Base-by-base conservation (phyloP, 2,329 filamentous ascomycete species). In the Xylariaceae sp. region DNA sequence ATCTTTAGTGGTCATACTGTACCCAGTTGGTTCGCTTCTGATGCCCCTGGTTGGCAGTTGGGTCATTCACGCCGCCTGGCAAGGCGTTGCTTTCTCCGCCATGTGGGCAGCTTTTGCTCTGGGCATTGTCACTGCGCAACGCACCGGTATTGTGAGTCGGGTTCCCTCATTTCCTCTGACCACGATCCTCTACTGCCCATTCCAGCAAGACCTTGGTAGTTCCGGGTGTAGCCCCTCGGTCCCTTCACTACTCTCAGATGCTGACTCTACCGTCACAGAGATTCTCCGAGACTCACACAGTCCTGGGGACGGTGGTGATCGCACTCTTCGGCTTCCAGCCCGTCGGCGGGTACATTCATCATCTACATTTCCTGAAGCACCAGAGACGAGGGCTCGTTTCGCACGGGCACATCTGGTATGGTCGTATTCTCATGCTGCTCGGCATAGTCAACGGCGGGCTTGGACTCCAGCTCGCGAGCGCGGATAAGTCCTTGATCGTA, bases 371-470 rank as follows among this genome's bases (percentile, higher is more conserved):
- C 64, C 57, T 73, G 48, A 73, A 72, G 60, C 63, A 75, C 47
- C 66, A 73, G 45, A 40, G 59, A 22, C 78, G 82, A 33, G 76
- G 76, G 6, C 14, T 70, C 38, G 61, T 83, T 53, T 82, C 79
- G 54, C 67, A 83, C 55, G 61, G 70, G 1, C 83, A 87, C 61
- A 77, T 84, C 56, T 86, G 81, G 80, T 82, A 76, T 58, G 83
- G 83, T 11, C 75, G 83, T 15, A 58, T 69, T 1, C 64, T 86
- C 39, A 78, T 87, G 54, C 48, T 78, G 15, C 62, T 85, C 2
- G 83, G 80, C 22, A 71, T 85, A 40, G 63, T 86, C 57, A 86
- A 86, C 58, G 83, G 83, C 48, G 83, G 82, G 0, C 65, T 86
- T 4, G 83, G 83, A 3, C 67, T 87, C 27, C 53, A 75, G 55